Evolutionary conservation across 1,284 basidiomycete species (phyloP).

Genomic region (Cryptococcus jaspeensis): DNA sequence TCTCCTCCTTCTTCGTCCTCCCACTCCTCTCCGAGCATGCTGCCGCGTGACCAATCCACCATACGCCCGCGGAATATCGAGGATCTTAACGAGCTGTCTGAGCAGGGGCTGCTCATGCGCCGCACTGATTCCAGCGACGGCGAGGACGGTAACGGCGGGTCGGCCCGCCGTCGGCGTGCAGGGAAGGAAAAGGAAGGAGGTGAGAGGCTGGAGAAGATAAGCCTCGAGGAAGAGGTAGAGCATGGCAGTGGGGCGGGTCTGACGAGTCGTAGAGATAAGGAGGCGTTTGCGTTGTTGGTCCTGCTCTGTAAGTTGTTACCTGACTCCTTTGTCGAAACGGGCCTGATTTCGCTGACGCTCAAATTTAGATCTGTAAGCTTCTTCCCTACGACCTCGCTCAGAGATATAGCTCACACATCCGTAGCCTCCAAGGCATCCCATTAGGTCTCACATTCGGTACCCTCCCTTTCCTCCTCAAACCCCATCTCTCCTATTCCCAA

Average conservation of each 20-base stretch:
- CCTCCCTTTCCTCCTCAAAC: constrained; percentile 91
- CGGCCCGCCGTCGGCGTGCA: constrained; percentile 10
- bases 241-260: constrained; percentile 23
- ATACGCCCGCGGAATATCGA: constrained; percentile 40
- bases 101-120: constrained; percentile 37
- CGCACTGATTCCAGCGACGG: constrained; percentile 7
- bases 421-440: constrained; percentile 81
- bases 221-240: constrained; percentile 22
- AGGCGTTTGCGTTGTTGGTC: constrained; percentile 81
- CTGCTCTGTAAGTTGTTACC: constrained; percentile 71
- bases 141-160: neutral
- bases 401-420: neutral
- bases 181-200: constrained; percentile 21
- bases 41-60: constrained; percentile 17
- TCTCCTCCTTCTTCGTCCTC: neutral
- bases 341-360: constrained; percentile 10
- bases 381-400: neutral
- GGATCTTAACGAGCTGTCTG: constrained; percentile 40
- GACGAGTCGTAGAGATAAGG: constrained; percentile 61
- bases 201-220: constrained; percentile 27
- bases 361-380: constrained; percentile 29
- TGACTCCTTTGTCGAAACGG: neutral
- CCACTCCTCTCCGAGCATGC: constrained; percentile 13
- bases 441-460: constrained; percentile 75
- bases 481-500: constrained; percentile 94